phyloP scores from a whole-genome alignment of 202 grass and related monocot genomes.

The Setaria viridis region DNA sequence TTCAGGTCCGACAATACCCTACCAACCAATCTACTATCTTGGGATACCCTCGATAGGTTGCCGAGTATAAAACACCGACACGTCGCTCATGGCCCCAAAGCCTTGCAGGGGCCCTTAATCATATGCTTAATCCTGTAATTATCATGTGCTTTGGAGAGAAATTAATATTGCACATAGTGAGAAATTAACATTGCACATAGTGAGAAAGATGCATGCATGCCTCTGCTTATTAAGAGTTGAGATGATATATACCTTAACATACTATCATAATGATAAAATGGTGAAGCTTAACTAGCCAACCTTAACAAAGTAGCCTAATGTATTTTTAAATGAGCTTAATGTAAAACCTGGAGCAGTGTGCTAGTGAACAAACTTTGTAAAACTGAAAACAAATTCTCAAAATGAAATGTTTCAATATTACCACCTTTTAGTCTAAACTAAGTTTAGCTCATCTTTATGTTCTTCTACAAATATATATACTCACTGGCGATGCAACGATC shows the following conservation, averaged over 20 bases:
- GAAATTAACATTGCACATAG: not conserved
- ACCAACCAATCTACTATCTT: no score
- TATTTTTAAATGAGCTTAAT: not conserved
- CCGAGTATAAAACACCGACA: no score
- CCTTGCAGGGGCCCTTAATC: not conserved
- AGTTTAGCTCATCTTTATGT: not conserved
- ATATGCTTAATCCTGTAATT: not conserved
- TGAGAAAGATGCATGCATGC: not conserved
- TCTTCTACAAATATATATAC: no score
- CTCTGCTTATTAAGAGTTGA: no score
- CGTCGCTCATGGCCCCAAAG: not conserved
- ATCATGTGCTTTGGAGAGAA: not conserved
- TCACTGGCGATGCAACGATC: no score
- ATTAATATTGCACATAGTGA: not conserved
- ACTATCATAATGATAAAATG: not conserved
- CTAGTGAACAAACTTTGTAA: not conserved
- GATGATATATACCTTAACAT: no score
- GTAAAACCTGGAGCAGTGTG: not conserved
- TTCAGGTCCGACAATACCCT: no score
- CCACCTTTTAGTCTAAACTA: not conserved
- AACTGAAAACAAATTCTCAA: not conserved
- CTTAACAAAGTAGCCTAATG: not conserved
- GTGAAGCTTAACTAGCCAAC: not conserved
- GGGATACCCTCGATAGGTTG: no score
- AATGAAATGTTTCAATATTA: not conserved